A percentile compares a stretch with the other conserved stretches of the same genome.
phyloP scores from a whole-genome alignment of 1,139 yeast genomes.

The Scheffersomyces insectosa region DNA sequence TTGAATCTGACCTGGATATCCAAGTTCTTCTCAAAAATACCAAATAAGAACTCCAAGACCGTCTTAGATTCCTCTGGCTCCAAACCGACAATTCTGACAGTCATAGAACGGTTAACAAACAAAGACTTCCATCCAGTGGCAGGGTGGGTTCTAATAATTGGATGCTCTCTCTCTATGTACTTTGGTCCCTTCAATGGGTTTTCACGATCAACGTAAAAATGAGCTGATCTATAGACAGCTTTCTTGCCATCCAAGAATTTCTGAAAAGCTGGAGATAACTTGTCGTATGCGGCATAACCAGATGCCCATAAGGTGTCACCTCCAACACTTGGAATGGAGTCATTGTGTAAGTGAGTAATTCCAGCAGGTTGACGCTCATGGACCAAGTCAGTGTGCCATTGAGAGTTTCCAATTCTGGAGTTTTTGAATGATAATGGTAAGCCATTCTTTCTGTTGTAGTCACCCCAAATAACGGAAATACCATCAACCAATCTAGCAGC shows the following conservation, averaged over 20 bases:
- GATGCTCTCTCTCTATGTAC: conserved; percentile 44
- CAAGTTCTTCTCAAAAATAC: conserved; percentile 39
- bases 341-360: conserved; percentile 47
- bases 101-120: conserved; percentile 45
- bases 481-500: conserved; percentile 37
- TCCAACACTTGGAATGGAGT: conserved; percentile 45
- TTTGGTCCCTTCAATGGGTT: conserved; percentile 46
- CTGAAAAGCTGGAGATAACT: conserved; percentile 49
- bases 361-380: conserved; percentile 52
- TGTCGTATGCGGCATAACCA: conserved; percentile 53
- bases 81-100: conserved; percentile 45
- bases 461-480: conserved; percentile 55
- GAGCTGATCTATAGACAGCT: conserved; percentile 47
- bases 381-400: conserved; percentile 51
- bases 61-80: conserved; percentile 39
- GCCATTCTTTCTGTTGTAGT: conserved; percentile 28
- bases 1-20: conserved; percentile 55
- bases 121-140: conserved; percentile 57
- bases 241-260: conserved; percentile 49
- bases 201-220: conserved; percentile 39
- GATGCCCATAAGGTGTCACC: conserved; percentile 55
- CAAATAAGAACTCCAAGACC: conserved; percentile 40
- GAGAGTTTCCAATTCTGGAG: conserved; percentile 32
- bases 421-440: conserved; percentile 30
- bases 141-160: conserved; percentile 52